These are phyloP conservation scores for Trichoderma harzianum DNA, from an alignment of 2,329 filamentous ascomycete genomes.

Conservation along the genomic window DNA sequence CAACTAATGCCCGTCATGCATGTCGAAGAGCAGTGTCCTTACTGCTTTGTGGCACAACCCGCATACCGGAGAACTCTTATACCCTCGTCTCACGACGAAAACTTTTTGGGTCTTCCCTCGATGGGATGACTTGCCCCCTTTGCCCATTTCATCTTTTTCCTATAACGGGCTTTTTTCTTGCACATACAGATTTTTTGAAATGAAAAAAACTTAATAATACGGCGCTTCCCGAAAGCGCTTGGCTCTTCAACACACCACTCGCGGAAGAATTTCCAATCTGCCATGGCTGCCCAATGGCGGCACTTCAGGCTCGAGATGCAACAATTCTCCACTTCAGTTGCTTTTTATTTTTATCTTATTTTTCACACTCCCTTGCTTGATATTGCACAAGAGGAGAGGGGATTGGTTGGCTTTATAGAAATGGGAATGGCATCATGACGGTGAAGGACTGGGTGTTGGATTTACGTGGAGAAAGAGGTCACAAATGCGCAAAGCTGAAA, in stretches of 20 bases:
- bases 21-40: constrained; percentile 11
- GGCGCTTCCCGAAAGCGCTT: constrained; percentile 9
- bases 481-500: constrained; percentile 1
- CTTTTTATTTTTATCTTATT: neutral
- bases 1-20: neutral
- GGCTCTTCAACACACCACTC: constrained; percentile 28
- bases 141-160: constrained; percentile 5
- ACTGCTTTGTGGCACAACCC: constrained; percentile 7
- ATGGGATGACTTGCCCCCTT: constrained; percentile 6
- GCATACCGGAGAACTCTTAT: constrained; percentile 10
- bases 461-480: constrained; percentile 18
- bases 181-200: constrained; percentile 14
- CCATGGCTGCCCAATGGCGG: constrained; percentile 10
- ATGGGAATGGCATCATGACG: neutral
- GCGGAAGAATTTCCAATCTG: constrained; percentile 21
- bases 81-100: constrained; percentile 18
- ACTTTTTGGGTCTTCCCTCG: neutral
- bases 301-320: constrained; percentile 22
- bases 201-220: constrained; percentile 10
- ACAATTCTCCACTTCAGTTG: constrained; percentile 27
- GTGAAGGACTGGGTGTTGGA: neutral
- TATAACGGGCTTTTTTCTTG: constrained; percentile 10
- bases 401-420: constrained; percentile 14
- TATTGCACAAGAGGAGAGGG: constrained; percentile 1
- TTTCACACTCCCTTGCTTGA: constrained; percentile 2